Conservation (phyloP, 352 stramenopile species). For the Plasmopara viticola region DNA sequence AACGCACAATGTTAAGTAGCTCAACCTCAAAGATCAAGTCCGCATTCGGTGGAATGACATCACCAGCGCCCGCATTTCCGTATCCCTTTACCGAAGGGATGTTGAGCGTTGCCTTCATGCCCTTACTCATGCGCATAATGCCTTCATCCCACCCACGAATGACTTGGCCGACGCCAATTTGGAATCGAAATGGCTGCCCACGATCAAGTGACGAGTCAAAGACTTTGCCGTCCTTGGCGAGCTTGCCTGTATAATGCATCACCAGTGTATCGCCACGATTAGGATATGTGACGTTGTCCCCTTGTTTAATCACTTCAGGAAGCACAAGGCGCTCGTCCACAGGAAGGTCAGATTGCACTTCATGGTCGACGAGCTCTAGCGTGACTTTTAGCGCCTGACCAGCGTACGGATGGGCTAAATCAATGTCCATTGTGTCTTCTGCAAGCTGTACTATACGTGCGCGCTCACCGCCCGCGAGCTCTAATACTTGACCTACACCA, state of each 20-base stretch:
- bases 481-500: slow-evolving; percentile 52
- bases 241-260: slow-evolving; percentile 81
- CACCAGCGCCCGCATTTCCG: slow-evolving; percentile 71
- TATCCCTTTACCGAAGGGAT: slow-evolving; percentile 93
- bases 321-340: slow-evolving; percentile 59
- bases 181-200: slow-evolving; percentile 73
- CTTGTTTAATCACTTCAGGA: slow-evolving; percentile 56
- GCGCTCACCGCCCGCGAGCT: slow-evolving; percentile 50
- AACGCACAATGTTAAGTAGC: slow-evolving; percentile 70
- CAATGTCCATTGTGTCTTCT: slow-evolving; percentile 66
- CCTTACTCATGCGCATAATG: slow-evolving; percentile 93
- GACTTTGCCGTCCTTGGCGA: slow-evolving; percentile 50
- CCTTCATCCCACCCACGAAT: slow-evolving; percentile 95
- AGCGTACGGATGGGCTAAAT: slow-evolving; percentile 66
- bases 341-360: slow-evolving; percentile 37
- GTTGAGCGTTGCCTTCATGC: slow-evolving; percentile 87
- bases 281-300: slow-evolving; percentile 62
- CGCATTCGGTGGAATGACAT: slow-evolving; percentile 87
- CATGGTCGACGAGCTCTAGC: slow-evolving; percentile 59
- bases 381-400: slow-evolving; percentile 76
- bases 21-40: slow-evolving; percentile 93
- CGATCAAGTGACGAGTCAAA: slow-evolving; percentile 78
- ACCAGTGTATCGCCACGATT: slow-evolving; percentile 64
- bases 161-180: slow-evolving; percentile 80
- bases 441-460: slow-evolving; percentile 63